Base-by-base conservation (phyloP, 139 green algal species). In the Desmodesmus armatus region DNA sequence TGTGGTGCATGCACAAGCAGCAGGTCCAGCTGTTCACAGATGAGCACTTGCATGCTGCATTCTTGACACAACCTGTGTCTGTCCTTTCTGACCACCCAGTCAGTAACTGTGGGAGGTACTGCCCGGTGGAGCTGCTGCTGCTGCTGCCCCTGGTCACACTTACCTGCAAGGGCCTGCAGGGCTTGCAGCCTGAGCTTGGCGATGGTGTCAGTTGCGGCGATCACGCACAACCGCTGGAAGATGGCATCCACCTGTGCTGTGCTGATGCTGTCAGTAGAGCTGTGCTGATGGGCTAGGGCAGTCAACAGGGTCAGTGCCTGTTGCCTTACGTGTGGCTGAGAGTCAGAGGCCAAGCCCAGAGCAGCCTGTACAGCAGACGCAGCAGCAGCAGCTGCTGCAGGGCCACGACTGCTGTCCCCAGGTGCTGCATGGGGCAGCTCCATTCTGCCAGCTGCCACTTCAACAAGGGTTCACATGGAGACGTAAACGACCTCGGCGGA, bases 191-290 rank as follows among this genome's bases (percentile, higher is more conserved):
- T 19, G 3, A 82, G 39, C 25, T 35, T 39, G 29, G 76, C 35
- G 19, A 51, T 13, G 15, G 39, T 82, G 43, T 82, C 76, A 1
- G 55, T 82, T 23, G 35, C 72, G 27, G 72, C 53, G 1, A 40
- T 55, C 25, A 53, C n/a, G 55, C 76, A 82, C 53, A 82, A 35
- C 27, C 29, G 53, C 76, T 53, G 55, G 15, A 82, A 82, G 0
- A 33, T 55, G 19, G 41, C 37, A 71, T 82, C 76, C 6, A 82
- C 53, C 0, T 27, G 53, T 29, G 53, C 53, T 40, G 6, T 51
- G 49, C 13, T 35, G 31, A 47, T n/a, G 33, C 5, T 29, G 40
- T 2, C 25, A 39, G 25, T 33, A 15, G 25, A 79, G 27, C 73
- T 19, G n/a, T 72, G 76, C 25, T 35, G 53, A 25, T 72, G 47